phyloP scores from a whole-genome alignment of 108 stramenopile genomes.

The Pseudonitzschia delicatissima region DNA sequence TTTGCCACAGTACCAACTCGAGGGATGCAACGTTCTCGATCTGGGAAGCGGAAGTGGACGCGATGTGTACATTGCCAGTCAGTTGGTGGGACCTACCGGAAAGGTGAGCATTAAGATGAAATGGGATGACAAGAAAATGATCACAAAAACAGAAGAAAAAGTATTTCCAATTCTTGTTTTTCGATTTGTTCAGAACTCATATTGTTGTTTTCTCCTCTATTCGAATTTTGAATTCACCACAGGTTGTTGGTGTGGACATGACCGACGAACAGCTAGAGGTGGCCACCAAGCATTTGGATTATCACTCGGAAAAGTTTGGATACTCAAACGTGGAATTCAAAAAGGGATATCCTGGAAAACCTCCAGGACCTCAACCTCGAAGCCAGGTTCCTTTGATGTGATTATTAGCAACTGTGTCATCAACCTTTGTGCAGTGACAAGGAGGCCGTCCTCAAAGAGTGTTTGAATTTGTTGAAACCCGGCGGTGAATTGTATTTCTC shows the following conservation, averaged over 20 bases:
- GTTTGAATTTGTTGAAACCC: constrained; percentile 79
- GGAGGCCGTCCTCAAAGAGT: constrained; percentile 87
- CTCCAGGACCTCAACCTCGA: constrained; percentile 73
- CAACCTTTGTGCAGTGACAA: constrained; percentile 95
- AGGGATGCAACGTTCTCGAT: constrained; percentile 84
- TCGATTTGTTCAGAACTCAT: background rate
- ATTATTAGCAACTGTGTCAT: constrained; percentile 98
- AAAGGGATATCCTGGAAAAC: constrained; percentile 87
- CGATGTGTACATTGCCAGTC: constrained; percentile 92
- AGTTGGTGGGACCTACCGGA: constrained; percentile 86
- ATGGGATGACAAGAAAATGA: background rate
- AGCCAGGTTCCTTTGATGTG: constrained; percentile 85
- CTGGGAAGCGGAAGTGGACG: constrained; percentile 94
- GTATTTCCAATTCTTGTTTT: background rate
- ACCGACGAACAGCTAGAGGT: constrained; percentile 92
- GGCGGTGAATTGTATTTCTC: constrained; percentile 97
- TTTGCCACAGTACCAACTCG: constrained; percentile 82
- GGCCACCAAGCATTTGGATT: constrained; percentile 71
- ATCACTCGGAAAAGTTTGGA: constrained; percentile 88
- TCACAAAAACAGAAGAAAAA: background rate
- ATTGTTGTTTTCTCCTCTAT: background rate
- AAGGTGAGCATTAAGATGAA: constrained; percentile 3
- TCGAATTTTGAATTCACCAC: no score
- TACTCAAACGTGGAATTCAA: constrained; percentile 89
- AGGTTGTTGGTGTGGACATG: constrained; percentile 98